Base-by-base conservation (phyloP, 2,329 filamentous ascomycete genomes). In the Macrophomina phaseolina region DNA sequence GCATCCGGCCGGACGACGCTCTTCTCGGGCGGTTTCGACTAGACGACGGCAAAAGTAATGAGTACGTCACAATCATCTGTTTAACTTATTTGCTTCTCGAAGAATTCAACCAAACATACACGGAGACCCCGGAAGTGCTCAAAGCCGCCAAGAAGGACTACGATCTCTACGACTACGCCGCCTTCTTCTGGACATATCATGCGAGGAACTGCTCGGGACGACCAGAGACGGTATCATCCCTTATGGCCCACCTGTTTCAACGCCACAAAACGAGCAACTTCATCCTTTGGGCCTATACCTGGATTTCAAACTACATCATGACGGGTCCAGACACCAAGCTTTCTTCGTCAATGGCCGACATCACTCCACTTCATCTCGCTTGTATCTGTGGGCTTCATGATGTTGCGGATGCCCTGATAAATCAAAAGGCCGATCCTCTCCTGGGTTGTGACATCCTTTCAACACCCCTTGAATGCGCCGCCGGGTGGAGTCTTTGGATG, bases 1-100 rank as follows among this genome's bases (percentile, higher is more conserved):
- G 11, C 4, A 62, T 62, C 16, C 4, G 12, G 4, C 28, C 32
- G 9, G n/a, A 38, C 38, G 9, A 32, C 3, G 34, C 11, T 3
- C 7, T 12, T 14, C 42, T 49, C 0, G 16, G 42, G 16, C 34
- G 18, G 6, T 62, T 62, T 7, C 16, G 18, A 49, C 14, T 49
- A 4, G 28, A 62, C n/a, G 58, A 62, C 9, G 5, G 8, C 2
- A 1, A n/a, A 5, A 30, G 23, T n/a, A 28, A 62, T 5, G 42
- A 30, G 5, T 62, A 49, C 12, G 6, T 62, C 8, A 30, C 42
- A 5, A 16, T 1, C 2, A 16, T 12, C 16, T 62, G 58, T 23
- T 49, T 62, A 32, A 62, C 28, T 9, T 62, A 62, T 7, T 23
- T 62, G 3, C 46, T 62, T 12, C 7, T 62, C 28, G 58, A 49